Evolutionary conservation across 2,329 filamentous ascomycete genomes (phyloP).

Genomic region (Plenodomus tracheiphilus): DNA sequence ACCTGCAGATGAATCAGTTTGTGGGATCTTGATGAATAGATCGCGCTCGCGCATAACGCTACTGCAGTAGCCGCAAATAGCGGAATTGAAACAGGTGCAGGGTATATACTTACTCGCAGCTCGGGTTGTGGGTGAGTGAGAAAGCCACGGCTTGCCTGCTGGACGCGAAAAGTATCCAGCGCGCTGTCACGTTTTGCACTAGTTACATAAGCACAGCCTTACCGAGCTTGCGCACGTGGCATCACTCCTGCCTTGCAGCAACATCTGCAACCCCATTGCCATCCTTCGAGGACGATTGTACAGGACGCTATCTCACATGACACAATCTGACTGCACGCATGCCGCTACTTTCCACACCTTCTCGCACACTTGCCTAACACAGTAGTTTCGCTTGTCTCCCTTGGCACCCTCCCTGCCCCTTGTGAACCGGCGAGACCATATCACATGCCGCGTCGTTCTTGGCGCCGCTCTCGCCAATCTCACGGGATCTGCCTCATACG

Average conservation of each 20-base stretch:
- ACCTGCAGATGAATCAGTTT: conserved; percentile 20
- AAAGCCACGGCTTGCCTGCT: conserved; percentile 6
- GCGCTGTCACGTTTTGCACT: conserved; percentile 23
- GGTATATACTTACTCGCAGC: conserved; percentile 29
- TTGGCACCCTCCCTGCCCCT: no score
- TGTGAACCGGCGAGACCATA: no score
- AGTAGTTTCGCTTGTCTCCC: not conserved
- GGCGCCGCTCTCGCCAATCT: no score
- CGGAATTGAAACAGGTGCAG: not conserved
- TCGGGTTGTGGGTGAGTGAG: conserved; percentile 27
- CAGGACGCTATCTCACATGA: not conserved
- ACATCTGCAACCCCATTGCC: not conserved
- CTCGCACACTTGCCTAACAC: not conserved
- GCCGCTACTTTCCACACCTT: conserved; percentile 1
- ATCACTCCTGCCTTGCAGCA: no score
- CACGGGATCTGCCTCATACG: no score
- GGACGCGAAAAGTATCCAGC: conserved; percentile 15
- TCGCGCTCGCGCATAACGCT: not conserved
- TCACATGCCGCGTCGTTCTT: not conserved
- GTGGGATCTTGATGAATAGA: not conserved
- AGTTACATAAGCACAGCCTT: conserved; percentile 8
- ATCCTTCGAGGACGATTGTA: not conserved
- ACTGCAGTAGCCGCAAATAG: not conserved
- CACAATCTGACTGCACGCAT: not conserved
- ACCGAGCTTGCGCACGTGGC: not conserved